A percentile compares a stretch with the other conserved stretches of the same genome.
phyloP scores from a whole-genome alignment of 495 filamentous ascomycete genomes.

The Penicillium pulvis region DNA sequence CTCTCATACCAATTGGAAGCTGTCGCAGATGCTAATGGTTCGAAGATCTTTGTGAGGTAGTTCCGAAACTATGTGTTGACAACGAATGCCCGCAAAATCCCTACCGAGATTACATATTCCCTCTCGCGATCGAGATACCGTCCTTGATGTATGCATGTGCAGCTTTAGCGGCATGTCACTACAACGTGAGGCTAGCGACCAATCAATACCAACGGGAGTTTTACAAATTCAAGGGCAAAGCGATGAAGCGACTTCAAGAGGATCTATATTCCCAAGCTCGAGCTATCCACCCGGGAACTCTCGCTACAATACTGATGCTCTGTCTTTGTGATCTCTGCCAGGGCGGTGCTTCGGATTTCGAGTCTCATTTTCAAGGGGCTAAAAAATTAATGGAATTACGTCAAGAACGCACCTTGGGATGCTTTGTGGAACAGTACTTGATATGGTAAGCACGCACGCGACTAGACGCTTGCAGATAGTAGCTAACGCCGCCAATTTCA shows the following conservation, averaged over 20 bases:
- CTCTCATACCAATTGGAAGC: neutral
- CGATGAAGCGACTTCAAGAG: constrained; percentile 5
- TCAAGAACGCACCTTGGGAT: neutral
- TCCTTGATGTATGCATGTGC: constrained; percentile 7
- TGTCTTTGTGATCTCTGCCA: constrained; percentile 6
- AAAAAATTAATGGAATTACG: constrained; percentile 5
- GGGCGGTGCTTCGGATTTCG: constrained; percentile 1
- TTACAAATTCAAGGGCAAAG: constrained; percentile 7
- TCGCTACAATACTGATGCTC: constrained; percentile 9
- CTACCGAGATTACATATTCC: constrained; percentile 5
- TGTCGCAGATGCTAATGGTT: neutral
- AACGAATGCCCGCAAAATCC: constrained; percentile 6
- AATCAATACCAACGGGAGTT: constrained; percentile 3
- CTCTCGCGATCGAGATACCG: constrained; percentile 7
- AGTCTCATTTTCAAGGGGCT: constrained; percentile 5
- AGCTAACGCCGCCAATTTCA: neutral
- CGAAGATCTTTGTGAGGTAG: constrained; percentile 4
- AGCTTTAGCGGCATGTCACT: constrained; percentile 7
- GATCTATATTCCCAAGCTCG: constrained; percentile 5
- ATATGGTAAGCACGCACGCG: neutral
- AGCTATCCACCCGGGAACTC: constrained; percentile 1
- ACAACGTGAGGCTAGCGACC: constrained; percentile 2
- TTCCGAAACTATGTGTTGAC: constrained; percentile 6
- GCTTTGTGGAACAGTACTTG: constrained; percentile 5
- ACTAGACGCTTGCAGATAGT: neutral